Conservation (phyloP, 208 protist genomes). For the Leishmania arabica region DNA sequence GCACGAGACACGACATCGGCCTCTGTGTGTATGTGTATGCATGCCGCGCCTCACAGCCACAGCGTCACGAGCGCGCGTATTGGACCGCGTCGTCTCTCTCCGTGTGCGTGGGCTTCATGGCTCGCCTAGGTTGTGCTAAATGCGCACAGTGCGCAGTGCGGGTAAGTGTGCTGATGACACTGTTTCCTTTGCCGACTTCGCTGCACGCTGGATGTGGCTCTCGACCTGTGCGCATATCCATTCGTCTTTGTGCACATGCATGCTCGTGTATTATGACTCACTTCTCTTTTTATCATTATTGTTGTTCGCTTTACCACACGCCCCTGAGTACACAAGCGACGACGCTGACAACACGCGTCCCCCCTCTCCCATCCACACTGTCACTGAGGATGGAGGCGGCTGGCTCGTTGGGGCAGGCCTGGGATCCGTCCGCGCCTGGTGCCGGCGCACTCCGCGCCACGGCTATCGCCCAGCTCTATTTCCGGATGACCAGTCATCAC, state of each 20-base stretch:
- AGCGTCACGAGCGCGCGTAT: not conserved
- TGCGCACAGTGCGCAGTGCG: not conserved
- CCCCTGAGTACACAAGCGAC: not conserved
- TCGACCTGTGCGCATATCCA: not conserved
- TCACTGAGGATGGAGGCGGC: not conserved
- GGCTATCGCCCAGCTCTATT: slow-evolving; percentile 78
- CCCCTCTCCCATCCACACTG: not conserved
- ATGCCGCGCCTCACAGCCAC: not conserved
- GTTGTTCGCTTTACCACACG: not conserved
- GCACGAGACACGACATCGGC: not conserved
- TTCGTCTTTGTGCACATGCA: not conserved
- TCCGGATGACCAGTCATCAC: slow-evolving; percentile 67
- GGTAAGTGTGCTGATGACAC: not conserved
- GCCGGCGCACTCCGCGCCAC: slow-evolving; percentile 71
- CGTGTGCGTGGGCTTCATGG: not conserved
- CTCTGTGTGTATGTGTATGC: not conserved
- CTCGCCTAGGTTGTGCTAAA: not conserved
- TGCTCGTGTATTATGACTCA: not conserved
- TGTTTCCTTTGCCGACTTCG: not conserved
- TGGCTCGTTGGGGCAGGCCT: slow-evolving; percentile 26
- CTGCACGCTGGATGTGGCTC: not conserved
- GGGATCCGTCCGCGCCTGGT: slow-evolving; percentile 72
- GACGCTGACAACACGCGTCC: not conserved
- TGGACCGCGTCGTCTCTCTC: not conserved
- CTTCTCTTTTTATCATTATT: not conserved